These are phyloP conservation scores for Piromyces finnis DNA, from an alignment of 192 early-diverging fungal genomes.

Conservation along the genomic window DNA sequence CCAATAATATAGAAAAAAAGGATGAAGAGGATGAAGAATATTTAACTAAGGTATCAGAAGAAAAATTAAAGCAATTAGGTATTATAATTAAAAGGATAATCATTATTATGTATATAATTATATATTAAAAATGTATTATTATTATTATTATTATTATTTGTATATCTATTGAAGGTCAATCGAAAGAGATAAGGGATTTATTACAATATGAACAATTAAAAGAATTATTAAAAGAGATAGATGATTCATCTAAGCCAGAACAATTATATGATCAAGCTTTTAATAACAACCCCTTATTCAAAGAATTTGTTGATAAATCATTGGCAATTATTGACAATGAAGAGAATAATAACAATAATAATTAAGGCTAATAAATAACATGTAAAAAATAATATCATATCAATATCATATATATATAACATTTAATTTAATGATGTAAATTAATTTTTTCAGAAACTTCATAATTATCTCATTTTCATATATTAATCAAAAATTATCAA, in stretches of 20 bases:
- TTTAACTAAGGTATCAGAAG: neutral
- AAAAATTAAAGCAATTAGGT: neutral
- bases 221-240: neutral
- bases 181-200: neutral
- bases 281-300: neutral
- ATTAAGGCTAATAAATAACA: too few species aligned
- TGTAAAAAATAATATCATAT: too few species aligned
- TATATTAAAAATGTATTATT: too few species aligned
- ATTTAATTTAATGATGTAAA: too few species aligned
- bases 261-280: neutral
- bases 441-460: too few species aligned
- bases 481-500: too few species aligned
- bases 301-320: neutral
- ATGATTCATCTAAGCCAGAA: neutral
- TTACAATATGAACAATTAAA: neutral
- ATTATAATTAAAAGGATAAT: neutral
- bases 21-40: neutral
- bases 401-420: too few species aligned
- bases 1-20: neutral
- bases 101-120: too few species aligned
- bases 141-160: too few species aligned
- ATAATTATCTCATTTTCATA: too few species aligned
- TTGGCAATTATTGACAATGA: neutral
- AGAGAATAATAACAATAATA: neutral
- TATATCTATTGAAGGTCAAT: too few species aligned